These are phyloP conservation scores for Emmonsia crescens DNA, from an alignment of 2,329 filamentous ascomycete species.

Conservation along the genomic window DNA sequence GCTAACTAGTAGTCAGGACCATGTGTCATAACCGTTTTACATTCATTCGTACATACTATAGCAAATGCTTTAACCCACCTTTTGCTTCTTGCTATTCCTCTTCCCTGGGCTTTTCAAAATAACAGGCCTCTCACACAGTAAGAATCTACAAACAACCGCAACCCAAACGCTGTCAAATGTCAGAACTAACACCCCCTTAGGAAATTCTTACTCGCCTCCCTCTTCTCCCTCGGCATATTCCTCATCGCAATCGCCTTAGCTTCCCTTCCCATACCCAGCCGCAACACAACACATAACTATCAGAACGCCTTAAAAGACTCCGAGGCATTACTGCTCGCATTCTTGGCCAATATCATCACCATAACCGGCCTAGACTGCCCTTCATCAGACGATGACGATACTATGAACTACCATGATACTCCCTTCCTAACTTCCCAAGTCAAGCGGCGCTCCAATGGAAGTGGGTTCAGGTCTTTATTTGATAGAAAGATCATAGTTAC, in stretches of 20 bases:
- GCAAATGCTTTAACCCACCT: slow-evolving; percentile 26
- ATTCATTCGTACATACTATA: slow-evolving; percentile 25
- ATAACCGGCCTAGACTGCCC: slow-evolving; percentile 17
- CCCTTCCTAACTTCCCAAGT: not conserved
- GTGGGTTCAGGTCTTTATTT: not conserved
- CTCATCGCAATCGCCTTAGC: slow-evolving; percentile 33
- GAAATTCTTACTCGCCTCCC: slow-evolving; percentile 23
- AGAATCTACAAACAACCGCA: not conserved
- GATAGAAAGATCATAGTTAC: slow-evolving; percentile 1
- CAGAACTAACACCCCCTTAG: slow-evolving; percentile 2
- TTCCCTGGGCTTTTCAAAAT: slow-evolving; percentile 17
- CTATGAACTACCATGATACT: slow-evolving; percentile 6
- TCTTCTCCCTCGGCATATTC: slow-evolving; percentile 32
- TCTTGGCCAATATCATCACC: slow-evolving; percentile 32
- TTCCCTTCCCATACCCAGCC: slow-evolving; percentile 29
- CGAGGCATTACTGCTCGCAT: slow-evolving; percentile 24
- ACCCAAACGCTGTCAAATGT: not conserved
- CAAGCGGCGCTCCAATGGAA: not conserved
- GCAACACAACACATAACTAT: slow-evolving; percentile 26
- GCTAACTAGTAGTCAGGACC: slow-evolving; percentile 11
- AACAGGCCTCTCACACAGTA: not conserved
- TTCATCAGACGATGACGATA: not conserved
- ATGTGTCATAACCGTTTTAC: slow-evolving; percentile 23
- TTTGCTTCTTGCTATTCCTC: slow-evolving; percentile 21
- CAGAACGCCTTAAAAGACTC: slow-evolving; percentile 31